Conservation (phyloP, 2,329 filamentous ascomycete genomes). For the Coniella vitis region DNA sequence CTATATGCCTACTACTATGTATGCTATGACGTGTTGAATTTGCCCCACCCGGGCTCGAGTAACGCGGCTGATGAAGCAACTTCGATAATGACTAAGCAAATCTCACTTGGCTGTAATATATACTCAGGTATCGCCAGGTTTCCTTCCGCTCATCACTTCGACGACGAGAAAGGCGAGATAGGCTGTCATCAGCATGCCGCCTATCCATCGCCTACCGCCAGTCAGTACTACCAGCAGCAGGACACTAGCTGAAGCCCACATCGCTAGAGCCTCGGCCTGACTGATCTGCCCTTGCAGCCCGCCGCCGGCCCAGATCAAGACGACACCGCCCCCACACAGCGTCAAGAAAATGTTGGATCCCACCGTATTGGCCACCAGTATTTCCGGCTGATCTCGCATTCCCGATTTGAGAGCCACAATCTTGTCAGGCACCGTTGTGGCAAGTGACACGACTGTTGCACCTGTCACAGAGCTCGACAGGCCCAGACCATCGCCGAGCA, state of each 20-base stretch:
- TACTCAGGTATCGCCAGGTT: neutral
- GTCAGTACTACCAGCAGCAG: slow-evolving; percentile 26
- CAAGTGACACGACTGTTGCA: slow-evolving; percentile 39
- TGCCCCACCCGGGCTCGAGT: too few species aligned
- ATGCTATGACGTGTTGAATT: too few species aligned
- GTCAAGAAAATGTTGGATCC: slow-evolving; percentile 48
- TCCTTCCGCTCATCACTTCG: slow-evolving; percentile 12
- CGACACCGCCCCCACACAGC: slow-evolving; percentile 34
- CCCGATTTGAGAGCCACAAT: slow-evolving; percentile 41
- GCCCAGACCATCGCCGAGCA: slow-evolving; percentile 32
- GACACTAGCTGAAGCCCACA: slow-evolving; percentile 23
- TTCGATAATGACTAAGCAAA: neutral
- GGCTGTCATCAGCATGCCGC: slow-evolving; percentile 22
- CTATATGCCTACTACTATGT: too few species aligned
- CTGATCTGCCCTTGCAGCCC: slow-evolving; percentile 18
- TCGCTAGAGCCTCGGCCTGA: slow-evolving; percentile 24
- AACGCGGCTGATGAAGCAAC: too few species aligned
- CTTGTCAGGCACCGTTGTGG: slow-evolving; percentile 46
- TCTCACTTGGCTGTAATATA: neutral
- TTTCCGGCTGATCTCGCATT: slow-evolving; percentile 36
- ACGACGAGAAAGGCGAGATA: slow-evolving; percentile 25
- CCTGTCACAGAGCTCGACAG: slow-evolving; percentile 41
- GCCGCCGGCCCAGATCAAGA: slow-evolving; percentile 25
- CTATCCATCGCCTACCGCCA: slow-evolving; percentile 27
- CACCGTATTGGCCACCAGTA: slow-evolving; percentile 43